phyloP scores from a whole-genome alignment of 768 basidiomycete species.

The Termitomyces sp. region DNA sequence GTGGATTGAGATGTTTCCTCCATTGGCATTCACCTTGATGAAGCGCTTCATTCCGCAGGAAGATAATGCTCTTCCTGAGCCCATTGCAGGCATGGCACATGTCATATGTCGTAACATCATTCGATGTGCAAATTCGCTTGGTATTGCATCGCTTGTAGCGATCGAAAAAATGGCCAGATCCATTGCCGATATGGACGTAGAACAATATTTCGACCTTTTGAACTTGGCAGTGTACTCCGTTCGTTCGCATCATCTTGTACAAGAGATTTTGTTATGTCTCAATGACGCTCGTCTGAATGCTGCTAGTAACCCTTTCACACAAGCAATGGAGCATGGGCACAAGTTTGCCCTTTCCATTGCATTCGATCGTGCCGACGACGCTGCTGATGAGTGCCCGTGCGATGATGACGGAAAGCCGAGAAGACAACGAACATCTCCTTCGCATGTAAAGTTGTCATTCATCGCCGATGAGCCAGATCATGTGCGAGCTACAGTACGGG shows the following conservation, averaged over 20 bases:
- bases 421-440: constrained; percentile 37
- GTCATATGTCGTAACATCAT: constrained; percentile 42
- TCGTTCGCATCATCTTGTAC: constrained; percentile 43
- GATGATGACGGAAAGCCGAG: constrained; percentile 52
- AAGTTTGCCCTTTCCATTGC: constrained; percentile 51
- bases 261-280: constrained; percentile 56
- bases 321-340: constrained; percentile 38
- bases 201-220: constrained; percentile 46
- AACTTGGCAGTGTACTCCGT: constrained; percentile 46
- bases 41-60: constrained; percentile 42
- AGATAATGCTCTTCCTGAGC: constrained; percentile 20
- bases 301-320: constrained; percentile 16
- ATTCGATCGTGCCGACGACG: constrained; percentile 64
- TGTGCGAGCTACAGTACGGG: constrained; percentile 47
- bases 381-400: constrained; percentile 60
- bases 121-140: constrained; percentile 46
- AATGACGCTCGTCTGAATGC: constrained; percentile 35
- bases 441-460: constrained; percentile 32
- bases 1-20: constrained; percentile 47
- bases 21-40: constrained; percentile 48
- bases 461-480: constrained; percentile 29
- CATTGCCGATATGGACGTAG: constrained; percentile 33
- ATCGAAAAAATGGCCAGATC: constrained; percentile 46
- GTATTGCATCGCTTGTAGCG: constrained; percentile 51
- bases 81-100: constrained; percentile 23